Conservation (phyloP, 495 filamentous ascomycete species). For the Xeromyces bisporus region DNA sequence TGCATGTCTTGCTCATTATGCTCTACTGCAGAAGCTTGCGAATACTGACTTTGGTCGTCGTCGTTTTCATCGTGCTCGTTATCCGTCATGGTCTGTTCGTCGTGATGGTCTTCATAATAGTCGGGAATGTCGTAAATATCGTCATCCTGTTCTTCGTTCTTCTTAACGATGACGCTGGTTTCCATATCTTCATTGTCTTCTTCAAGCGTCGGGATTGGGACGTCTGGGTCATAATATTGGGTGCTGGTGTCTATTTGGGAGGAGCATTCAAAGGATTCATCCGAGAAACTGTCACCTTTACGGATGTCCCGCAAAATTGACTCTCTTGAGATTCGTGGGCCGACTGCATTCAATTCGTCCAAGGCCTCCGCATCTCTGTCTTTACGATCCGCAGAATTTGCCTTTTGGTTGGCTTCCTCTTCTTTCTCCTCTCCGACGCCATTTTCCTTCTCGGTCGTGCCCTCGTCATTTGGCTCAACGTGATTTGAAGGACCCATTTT, state of each 20-base stretch:
- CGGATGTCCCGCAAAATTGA: slow-evolving; percentile 83
- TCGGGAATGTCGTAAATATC: slow-evolving; percentile 56
- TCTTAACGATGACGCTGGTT: slow-evolving; percentile 51
- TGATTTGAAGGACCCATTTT: slow-evolving; percentile 30
- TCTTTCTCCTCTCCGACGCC: background rate
- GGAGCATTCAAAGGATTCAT: slow-evolving; percentile 47
- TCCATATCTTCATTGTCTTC: slow-evolving; percentile 38
- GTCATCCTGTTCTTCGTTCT: slow-evolving; percentile 40
- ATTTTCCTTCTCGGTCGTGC: background rate
- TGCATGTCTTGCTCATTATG: slow-evolving; percentile 3
- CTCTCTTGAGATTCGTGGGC: slow-evolving; percentile 80
- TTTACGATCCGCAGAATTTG: slow-evolving; percentile 20
- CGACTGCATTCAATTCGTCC: slow-evolving; percentile 25
- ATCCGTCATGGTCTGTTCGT: slow-evolving; percentile 29
- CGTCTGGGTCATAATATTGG: slow-evolving; percentile 60
- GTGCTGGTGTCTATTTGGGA: slow-evolving; percentile 39
- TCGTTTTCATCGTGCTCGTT: slow-evolving; percentile 21
- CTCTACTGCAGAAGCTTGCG: slow-evolving; percentile 21
- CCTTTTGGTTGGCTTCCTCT: slow-evolving; percentile 11
- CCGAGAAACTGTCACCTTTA: slow-evolving; percentile 37
- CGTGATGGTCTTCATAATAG: slow-evolving; percentile 30
- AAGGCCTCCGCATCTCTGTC: slow-evolving; percentile 2
- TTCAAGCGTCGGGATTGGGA: slow-evolving; percentile 64
- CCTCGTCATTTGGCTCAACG: slow-evolving; percentile 29
- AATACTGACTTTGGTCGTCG: slow-evolving; percentile 35